These are phyloP conservation scores for Phaeophleospora eucalypticola DNA, from an alignment of 2,329 filamentous ascomycete species.

Conservation along the genomic window DNA sequence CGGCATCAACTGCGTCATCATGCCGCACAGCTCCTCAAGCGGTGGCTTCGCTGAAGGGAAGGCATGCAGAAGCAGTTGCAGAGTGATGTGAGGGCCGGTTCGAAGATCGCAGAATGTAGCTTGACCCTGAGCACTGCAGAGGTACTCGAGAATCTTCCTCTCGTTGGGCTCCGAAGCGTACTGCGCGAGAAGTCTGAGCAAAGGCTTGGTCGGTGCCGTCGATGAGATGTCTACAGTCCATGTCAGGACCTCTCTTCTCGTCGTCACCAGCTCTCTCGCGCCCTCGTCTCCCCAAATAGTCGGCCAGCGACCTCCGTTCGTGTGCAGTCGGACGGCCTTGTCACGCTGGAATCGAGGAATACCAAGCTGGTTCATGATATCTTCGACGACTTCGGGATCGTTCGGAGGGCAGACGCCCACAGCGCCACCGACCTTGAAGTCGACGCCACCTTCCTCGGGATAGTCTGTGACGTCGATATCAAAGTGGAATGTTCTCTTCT, in stretches of 20 bases:
- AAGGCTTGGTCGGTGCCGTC: slow-evolving; percentile 80
- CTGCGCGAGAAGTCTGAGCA: slow-evolving; percentile 82
- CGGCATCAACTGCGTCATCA: slow-evolving; percentile 86
- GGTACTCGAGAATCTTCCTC: slow-evolving; percentile 80
- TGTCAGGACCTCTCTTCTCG: slow-evolving; percentile 82
- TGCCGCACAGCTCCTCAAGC: slow-evolving; percentile 72
- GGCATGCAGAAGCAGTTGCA: slow-evolving; percentile 80
- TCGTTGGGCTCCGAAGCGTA: slow-evolving; percentile 75
- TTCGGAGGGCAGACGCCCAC: slow-evolving; percentile 93
- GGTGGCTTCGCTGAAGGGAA: slow-evolving; percentile 91
- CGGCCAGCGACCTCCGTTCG: slow-evolving; percentile 81
- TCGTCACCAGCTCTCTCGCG: slow-evolving; percentile 80
- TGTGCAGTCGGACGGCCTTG: slow-evolving; percentile 75
- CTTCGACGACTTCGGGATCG: slow-evolving; percentile 69
- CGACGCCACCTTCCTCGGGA: slow-evolving; percentile 73
- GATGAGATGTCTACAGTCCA: slow-evolving; percentile 96
- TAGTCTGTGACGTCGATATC: slow-evolving; percentile 96
- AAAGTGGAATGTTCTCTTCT: slow-evolving; percentile 97
- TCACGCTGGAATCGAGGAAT: slow-evolving; percentile 79
- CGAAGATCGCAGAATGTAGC: slow-evolving; percentile 88
- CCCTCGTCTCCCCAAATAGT: slow-evolving; percentile 96
- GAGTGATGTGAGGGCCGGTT: slow-evolving; percentile 76
- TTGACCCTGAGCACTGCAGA: slow-evolving; percentile 87
- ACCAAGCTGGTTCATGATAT: slow-evolving; percentile 75
- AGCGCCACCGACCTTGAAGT: slow-evolving; percentile 95